Percentiles rank a stretch among this genome's conserved stretches.
Conservation (phyloP, 306 rosid genomes). For the Boehmeria nivea region DNA sequence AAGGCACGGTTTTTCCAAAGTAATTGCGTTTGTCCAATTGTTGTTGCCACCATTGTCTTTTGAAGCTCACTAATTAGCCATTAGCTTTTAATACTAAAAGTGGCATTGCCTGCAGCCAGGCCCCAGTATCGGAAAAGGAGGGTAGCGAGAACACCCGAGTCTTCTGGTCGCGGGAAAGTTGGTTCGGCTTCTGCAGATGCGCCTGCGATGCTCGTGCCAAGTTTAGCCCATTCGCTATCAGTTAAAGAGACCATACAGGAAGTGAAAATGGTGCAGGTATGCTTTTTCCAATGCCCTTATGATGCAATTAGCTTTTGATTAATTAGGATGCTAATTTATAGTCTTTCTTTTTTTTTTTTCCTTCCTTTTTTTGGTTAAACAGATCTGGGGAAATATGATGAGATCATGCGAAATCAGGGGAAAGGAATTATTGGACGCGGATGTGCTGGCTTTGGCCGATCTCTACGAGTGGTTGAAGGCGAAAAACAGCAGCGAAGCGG, state of each 20-base stretch:
- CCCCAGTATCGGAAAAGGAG: slow-evolving; percentile 66
- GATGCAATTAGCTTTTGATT: not conserved
- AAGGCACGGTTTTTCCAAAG: slow-evolving; percentile 77
- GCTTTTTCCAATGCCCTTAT: not conserved
- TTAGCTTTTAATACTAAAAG: slow-evolving; percentile 16
- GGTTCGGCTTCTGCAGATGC: slow-evolving; percentile 46
- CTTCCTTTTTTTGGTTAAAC: slow-evolving; percentile 20
- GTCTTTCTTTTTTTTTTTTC: no score
- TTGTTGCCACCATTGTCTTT: slow-evolving; percentile 9
- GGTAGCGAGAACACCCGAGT: slow-evolving; percentile 42
- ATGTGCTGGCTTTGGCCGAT: slow-evolving; percentile 41
- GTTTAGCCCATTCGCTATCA: slow-evolving; percentile 55
- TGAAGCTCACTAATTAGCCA: not conserved
- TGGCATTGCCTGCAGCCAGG: slow-evolving; percentile 72
- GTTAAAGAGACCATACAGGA: slow-evolving; percentile 74
- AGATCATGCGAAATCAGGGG: slow-evolving; percentile 60
- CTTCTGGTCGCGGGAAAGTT: slow-evolving; percentile 38
- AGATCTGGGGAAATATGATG: slow-evolving; percentile 77
- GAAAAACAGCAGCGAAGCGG: slow-evolving; percentile 39
- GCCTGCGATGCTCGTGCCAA: slow-evolving; percentile 78
- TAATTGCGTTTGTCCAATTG: slow-evolving; percentile 22
- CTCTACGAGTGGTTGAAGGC: slow-evolving; percentile 57
- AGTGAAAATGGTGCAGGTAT: slow-evolving; percentile 85
- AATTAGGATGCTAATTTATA: no score
- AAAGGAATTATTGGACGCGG: slow-evolving; percentile 60